These are phyloP conservation scores for Colletotrichum lupini DNA, from an alignment of 2,329 filamentous ascomycete genomes.

Conservation along the genomic window DNA sequence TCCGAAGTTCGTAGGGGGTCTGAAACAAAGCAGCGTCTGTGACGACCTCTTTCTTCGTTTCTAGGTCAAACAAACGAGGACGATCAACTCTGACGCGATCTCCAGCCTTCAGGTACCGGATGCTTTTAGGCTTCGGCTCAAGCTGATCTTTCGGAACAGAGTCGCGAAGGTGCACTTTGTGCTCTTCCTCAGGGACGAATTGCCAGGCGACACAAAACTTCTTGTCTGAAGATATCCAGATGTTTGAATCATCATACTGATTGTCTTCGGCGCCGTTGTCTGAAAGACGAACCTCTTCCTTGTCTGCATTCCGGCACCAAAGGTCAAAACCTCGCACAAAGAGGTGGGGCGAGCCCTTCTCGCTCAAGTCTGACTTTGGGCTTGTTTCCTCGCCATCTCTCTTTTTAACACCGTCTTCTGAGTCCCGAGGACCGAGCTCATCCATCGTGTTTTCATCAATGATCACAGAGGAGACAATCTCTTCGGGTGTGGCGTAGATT, in stretches of 20 bases:
- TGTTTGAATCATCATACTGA: conserved; percentile 1
- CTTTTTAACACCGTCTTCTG: not conserved
- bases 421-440: not conserved
- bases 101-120: conserved; percentile 42
- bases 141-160: conserved; percentile 42
- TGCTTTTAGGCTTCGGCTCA: conserved; percentile 39
- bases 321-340: conserved; percentile 1
- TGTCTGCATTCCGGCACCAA: not conserved
- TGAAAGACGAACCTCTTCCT: not conserved
- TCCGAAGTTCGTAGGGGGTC: conserved; percentile 38
- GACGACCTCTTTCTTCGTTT: conserved; percentile 34
- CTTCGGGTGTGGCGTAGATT: conserved; percentile 20
- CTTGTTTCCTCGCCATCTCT: too few relatives aligned
- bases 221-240: conserved; percentile 36
- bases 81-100: conserved; percentile 39
- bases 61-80: conserved; percentile 41
- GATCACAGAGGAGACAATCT: not conserved
- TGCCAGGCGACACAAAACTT: conserved; percentile 40
- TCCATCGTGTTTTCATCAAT: conserved; percentile 6
- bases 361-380: not conserved
- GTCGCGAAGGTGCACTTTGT: conserved; percentile 38
- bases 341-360: not conserved
- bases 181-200: conserved; percentile 37
- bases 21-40: conserved; percentile 40
- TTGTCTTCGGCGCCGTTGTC: not conserved